Evolutionary conservation across 2,329 filamentous ascomycete genomes (phyloP), one percentile per base, ranked within the genome.

Genomic region (Trichoderma breve): DNA sequence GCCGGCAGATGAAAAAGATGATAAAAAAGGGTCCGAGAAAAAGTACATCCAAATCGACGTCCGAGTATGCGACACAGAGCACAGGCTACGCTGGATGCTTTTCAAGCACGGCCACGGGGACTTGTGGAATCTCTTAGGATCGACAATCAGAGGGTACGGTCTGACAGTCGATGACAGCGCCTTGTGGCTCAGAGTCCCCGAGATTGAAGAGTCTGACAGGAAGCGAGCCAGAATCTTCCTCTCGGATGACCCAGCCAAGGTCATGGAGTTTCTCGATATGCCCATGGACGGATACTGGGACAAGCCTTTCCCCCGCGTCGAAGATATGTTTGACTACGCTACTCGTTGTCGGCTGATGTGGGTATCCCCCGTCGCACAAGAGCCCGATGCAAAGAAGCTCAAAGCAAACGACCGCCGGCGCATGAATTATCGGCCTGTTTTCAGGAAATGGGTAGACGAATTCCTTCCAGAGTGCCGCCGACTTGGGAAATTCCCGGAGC

Each of bases 101-200:
- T 94, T 94, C 81, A 89, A 89, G 74, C 85, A 91, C 51, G 87
- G 88, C 0, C 93, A 95, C 75, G 91, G 92, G n/a, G 93, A 95
- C 75, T 71, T 89, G 0, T 90, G 90, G 86, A 91, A 88, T 72
- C 78, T 89, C 9, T 78, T 95, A 0, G 91, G 92, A 6, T 84
- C 86, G 21, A 87, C 85, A 9, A 88, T 93, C 73, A 86, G 90
- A 0, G 86, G 86, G 0, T 86, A 89, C 43, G 92, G 92, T 2
- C 86, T 96, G 8, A 92, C 88, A 0, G 82, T 89, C 28, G 91
- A 90, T 74, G 88, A 93, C 65, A 79, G 78, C 14, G 91, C 89
- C 2, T 80, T 96, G 1, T 89, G 86, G 78, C 76, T 95, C 0
- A 87, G 92, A 0, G 86, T 95, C 18, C 84, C 87, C 4, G 90